Percentiles rank a stretch among this genome's conserved stretches.
Evolutionary conservation across 306 rosid genomes (phyloP).

Genomic region (Vicia sativa): DNA sequence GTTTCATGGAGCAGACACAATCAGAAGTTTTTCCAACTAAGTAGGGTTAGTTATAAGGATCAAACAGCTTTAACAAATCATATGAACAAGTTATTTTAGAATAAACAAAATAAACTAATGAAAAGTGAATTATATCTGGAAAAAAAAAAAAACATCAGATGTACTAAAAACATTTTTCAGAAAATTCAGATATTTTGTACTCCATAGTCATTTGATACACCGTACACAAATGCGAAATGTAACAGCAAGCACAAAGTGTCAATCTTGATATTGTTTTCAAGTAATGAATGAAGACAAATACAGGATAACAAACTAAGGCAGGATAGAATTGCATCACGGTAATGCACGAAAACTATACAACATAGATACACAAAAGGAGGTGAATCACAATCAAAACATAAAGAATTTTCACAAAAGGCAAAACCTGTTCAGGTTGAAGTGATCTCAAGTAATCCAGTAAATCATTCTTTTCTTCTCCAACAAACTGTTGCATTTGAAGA

Average conservation of each 20-base stretch:
- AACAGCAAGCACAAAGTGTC: constrained; percentile 2
- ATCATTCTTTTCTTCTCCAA: constrained; percentile 94
- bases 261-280: not conserved
- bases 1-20: not conserved
- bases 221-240: not conserved
- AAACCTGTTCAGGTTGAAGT: constrained; percentile 91
- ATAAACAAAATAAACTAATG: not conserved
- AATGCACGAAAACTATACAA: constrained; percentile 3
- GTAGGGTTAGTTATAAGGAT: not conserved
- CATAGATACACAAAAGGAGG: constrained; percentile 5
- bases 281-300: not conserved
- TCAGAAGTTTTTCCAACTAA: not conserved
- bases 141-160: too few relatives aligned
- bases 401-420: constrained; percentile 11
- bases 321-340: constrained; percentile 10
- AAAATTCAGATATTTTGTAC: too few relatives aligned
- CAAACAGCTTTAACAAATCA: constrained; percentile 21
- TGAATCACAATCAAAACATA: not conserved
- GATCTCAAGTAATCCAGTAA: constrained; percentile 92
- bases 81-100: constrained; percentile 10
- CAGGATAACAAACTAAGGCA: constrained; percentile 15
- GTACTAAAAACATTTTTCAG: too few relatives aligned
- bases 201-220: too few relatives aligned
- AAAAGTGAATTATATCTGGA: too few relatives aligned
- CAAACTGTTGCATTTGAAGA: constrained; percentile 95